phyloP scores from a whole-genome alignment of 768 basidiomycete species.

The Lactarius vividus region DNA sequence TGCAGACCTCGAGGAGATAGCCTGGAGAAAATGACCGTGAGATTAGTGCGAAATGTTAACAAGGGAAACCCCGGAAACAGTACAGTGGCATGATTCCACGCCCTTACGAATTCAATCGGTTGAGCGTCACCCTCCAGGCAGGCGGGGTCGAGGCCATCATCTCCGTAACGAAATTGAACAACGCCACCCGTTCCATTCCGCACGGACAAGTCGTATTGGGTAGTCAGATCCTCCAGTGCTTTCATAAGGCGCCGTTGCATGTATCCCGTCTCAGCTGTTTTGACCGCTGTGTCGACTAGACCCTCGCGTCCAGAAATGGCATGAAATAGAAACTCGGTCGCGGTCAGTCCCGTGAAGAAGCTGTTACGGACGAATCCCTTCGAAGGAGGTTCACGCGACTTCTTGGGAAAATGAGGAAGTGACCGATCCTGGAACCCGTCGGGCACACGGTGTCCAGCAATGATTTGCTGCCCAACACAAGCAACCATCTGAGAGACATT shows the following conservation, averaged over 20 bases:
- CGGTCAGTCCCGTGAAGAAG: slow-evolving; percentile 87
- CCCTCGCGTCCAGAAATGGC: slow-evolving; percentile 99
- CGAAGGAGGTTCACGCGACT: slow-evolving; percentile 91
- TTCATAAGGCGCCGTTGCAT: slow-evolving; percentile 99
- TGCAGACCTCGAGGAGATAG: slow-evolving; percentile 56
- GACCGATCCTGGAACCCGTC: slow-evolving; percentile 99
- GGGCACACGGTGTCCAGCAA: slow-evolving; percentile 95
- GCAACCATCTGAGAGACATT: slow-evolving; percentile 99
- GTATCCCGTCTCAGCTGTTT: slow-evolving; percentile 99
- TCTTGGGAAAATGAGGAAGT: slow-evolving; percentile 97
- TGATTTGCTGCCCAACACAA: slow-evolving; percentile 99
- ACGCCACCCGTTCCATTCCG: slow-evolving; percentile 92
- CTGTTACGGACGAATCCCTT: slow-evolving; percentile 98
- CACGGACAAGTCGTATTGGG: slow-evolving; percentile 94
- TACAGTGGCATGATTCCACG: slow-evolving; percentile 83
- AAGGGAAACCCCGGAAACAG: slow-evolving; percentile 26
- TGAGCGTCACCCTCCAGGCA: slow-evolving; percentile 94
- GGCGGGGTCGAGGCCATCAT: slow-evolving; percentile 96
- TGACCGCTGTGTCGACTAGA: slow-evolving; percentile 98
- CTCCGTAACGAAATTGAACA: slow-evolving; percentile 96
- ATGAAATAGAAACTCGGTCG: slow-evolving; percentile 98
- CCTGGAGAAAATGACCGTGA: slow-evolving; percentile 41
- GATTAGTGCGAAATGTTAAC: background rate
- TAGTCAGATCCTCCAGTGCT: slow-evolving; percentile 93
- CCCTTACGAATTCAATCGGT: slow-evolving; percentile 85